Evolutionary conservation across 495 filamentous ascomycete species (phyloP).

Genomic region (Aspergillus diversus): DNA sequence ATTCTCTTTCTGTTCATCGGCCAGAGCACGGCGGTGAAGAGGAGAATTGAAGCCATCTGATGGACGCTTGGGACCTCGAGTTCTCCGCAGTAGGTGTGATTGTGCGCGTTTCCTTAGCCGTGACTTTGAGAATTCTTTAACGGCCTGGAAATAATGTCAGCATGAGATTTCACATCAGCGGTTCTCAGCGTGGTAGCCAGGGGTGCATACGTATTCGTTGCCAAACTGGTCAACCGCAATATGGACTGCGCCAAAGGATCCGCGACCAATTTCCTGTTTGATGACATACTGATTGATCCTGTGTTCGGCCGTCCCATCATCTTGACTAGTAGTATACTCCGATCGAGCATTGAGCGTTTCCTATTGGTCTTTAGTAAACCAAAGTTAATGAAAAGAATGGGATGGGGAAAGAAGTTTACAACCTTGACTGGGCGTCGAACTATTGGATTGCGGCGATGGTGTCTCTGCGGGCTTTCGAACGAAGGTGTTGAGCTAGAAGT

Average conservation of each 20-base stretch:
- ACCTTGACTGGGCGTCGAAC: constrained; percentile 74
- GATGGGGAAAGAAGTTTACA: constrained; percentile 15
- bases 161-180: background rate
- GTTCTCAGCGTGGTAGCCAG: background rate
- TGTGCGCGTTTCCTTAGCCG: constrained; percentile 90
- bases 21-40: constrained; percentile 56
- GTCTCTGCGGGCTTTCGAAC: constrained; percentile 71
- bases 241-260: constrained; percentile 94
- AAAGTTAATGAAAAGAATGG: background rate
- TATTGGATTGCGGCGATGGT: constrained; percentile 74
- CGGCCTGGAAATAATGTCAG: constrained; percentile 59
- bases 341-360: constrained; percentile 92
- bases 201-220: constrained; percentile 82
- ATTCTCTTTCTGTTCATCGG: constrained; percentile 67
- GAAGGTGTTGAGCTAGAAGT: constrained; percentile 51
- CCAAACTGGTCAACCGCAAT: constrained; percentile 89
- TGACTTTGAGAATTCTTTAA: constrained; percentile 97
- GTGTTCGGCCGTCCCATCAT: constrained; percentile 77
- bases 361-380: constrained; percentile 36
- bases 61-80: constrained; percentile 55
- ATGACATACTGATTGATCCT: constrained; percentile 94
- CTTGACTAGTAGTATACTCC: constrained; percentile 82
- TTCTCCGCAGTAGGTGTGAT: constrained; percentile 82
- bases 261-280: constrained; percentile 92
- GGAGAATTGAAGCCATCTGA: constrained; percentile 67